These are phyloP conservation scores for Carpinus viminea DNA, from an alignment of 306 rosid genomes.

Conservation along the genomic window DNA sequence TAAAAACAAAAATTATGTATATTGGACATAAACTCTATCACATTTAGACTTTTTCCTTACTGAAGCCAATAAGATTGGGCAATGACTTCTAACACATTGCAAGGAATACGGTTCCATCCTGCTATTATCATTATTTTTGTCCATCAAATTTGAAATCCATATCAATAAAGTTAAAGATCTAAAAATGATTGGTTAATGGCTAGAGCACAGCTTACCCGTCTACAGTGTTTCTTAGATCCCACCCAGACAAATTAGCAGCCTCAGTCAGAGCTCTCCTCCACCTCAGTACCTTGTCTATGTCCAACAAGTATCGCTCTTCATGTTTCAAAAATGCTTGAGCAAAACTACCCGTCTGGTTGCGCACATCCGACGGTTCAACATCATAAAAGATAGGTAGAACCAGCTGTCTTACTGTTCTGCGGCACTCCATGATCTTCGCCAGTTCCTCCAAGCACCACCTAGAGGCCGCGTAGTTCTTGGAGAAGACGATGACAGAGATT, in stretches of 20 bases:
- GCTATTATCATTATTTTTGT: too few species aligned
- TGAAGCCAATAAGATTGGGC: too few species aligned
- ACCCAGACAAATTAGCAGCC: slow-evolving; percentile 23
- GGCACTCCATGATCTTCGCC: slow-evolving; percentile 7
- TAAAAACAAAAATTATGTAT: too few species aligned
- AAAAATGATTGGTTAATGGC: neutral
- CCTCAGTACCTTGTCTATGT: neutral
- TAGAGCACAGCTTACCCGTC: slow-evolving; percentile 5
- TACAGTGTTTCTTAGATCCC: slow-evolving; percentile 10
- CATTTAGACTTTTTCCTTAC: too few species aligned
- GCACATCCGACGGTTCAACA: slow-evolving; percentile 12
- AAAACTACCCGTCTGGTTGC: slow-evolving; percentile 11
- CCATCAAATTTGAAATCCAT: too few species aligned
- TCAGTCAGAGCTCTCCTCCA: slow-evolving; percentile 21
- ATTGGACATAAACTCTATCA: too few species aligned
- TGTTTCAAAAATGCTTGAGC: neutral
- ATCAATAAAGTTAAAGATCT: too few species aligned
- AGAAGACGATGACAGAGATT: slow-evolving; percentile 1
- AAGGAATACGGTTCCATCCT: too few species aligned
- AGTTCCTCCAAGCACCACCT: slow-evolving; percentile 22
- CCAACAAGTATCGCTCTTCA: too few species aligned
- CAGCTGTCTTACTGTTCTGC: neutral
- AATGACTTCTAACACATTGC: too few species aligned
- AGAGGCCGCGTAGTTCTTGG: neutral
- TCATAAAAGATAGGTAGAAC: slow-evolving; percentile 13